Percentiles rank a stretch among this genome's conserved stretches.
These are phyloP conservation scores for Aspergillus tamarii DNA, from an alignment of 2,329 filamentous ascomycete genomes.

Conservation along the genomic window DNA sequence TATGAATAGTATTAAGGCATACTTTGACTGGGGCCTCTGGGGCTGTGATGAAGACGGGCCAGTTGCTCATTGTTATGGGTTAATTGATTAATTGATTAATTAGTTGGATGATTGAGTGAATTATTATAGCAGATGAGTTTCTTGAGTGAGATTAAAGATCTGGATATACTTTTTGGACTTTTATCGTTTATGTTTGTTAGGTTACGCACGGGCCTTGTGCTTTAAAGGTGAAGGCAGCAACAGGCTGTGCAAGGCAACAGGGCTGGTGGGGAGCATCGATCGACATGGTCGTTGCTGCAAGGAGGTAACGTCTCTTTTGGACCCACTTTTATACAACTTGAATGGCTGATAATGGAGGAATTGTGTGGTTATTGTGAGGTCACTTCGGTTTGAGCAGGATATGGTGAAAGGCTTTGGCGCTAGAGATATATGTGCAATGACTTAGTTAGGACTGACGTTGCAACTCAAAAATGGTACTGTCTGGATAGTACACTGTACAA, in stretches of 20 bases:
- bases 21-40: conserved; percentile 26
- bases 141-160: too few species aligned
- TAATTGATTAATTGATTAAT: neutral
- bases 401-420: too few species aligned
- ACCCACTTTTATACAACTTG: neutral
- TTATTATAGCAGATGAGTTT: too few species aligned
- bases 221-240: neutral
- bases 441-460: too few species aligned
- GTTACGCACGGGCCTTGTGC: too few species aligned
- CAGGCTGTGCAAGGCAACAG: neutral
- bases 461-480: neutral
- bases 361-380: too few species aligned
- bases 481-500: neutral
- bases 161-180: too few species aligned
- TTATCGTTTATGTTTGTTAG: too few species aligned
- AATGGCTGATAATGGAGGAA: too few species aligned
- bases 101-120: too few species aligned
- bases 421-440: too few species aligned
- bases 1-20: neutral
- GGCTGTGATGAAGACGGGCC: conserved; percentile 20
- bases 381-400: too few species aligned
- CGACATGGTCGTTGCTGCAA: neutral
- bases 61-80: neutral
- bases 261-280: neutral
- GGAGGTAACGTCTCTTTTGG: neutral